Evolutionary conservation across 2,329 filamentous ascomycete species (phyloP), one percentile per base, ranked within the genome.

Genomic region (Cladosporium sp.): DNA sequence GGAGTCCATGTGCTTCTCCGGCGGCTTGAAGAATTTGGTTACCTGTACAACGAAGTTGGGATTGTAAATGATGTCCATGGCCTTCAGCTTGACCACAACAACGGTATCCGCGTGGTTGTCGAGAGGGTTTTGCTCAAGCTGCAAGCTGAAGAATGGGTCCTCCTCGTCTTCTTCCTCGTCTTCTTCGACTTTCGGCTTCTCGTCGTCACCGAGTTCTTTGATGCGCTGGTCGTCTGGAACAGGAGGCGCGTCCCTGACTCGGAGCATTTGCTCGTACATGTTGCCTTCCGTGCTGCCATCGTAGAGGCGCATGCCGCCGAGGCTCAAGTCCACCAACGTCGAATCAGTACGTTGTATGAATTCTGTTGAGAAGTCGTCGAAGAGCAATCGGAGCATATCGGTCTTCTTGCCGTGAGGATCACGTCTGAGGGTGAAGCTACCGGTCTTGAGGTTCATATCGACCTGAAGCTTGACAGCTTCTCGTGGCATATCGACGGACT

Each of bases 1-100:
- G 11, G 95, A 99, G 76, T 99, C 95, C 93, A 99, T 97, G 76
- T 99, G 96, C 60, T 93, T 87, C 77, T 97, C 93, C 0, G 95
- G 96, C 0, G 95, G 95, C 69, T 94, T 90, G 83, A 99, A 99
- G 81, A 99, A 99, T 72, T 93, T 92, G 63, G 90, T 92, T 47
- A 98, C 88, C 59, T 95, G 93, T 6, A 97, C 88, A 0, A 98
- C 85, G 71, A 98, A 96, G 70, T 90, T 92, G 0, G 96, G 95
- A 73, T 99, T 99, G 86, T 97, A 99, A 28, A 99, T 92, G 64
- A 99, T 91, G 77, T 99, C 96, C 71, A 99, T 89, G 54, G 93
- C 95, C 78, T 96, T 97, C 71, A 99, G 82, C 78, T 96, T 97
- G 73, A 94, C 90, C 2, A 90, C 93, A 38, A 99, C 82, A 7